These are phyloP conservation scores for Neurospora sp. DNA, from an alignment of 495 filamentous ascomycete species.

Conservation along the genomic window DNA sequence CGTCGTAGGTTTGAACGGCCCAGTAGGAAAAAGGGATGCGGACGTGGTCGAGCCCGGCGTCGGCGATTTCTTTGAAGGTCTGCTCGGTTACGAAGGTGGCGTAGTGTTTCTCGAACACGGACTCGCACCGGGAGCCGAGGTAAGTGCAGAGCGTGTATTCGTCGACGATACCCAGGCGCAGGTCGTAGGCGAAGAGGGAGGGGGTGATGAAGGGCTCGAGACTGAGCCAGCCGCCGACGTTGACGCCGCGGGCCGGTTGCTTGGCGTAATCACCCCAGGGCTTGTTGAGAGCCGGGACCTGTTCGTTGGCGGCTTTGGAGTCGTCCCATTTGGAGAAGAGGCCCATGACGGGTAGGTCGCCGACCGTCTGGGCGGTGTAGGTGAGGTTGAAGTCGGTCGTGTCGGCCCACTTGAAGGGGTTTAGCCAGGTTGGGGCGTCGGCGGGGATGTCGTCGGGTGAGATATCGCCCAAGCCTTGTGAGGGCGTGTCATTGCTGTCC, in stretches of 20 bases:
- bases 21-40: slow-evolving; percentile 94
- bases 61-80: slow-evolving; percentile 73
- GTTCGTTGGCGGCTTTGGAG: slow-evolving; percentile 61
- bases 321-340: slow-evolving; percentile 84
- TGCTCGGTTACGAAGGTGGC: slow-evolving; percentile 73
- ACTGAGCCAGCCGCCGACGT: slow-evolving; percentile 89
- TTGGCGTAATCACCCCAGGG: slow-evolving; percentile 65
- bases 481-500: slow-evolving; percentile 19
- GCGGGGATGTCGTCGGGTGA: slow-evolving; percentile 54
- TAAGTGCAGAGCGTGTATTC: slow-evolving; percentile 71
- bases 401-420: slow-evolving; percentile 90
- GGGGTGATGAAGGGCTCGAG: slow-evolving; percentile 94
- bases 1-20: slow-evolving; percentile 78
- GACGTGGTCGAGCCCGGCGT: slow-evolving; percentile 90
- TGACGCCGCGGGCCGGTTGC: slow-evolving; percentile 77
- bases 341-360: slow-evolving; percentile 83
- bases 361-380: slow-evolving; percentile 77
- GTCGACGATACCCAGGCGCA: slow-evolving; percentile 60
- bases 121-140: slow-evolving; percentile 52
- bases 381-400: slow-evolving; percentile 90
- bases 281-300: slow-evolving; percentile 69
- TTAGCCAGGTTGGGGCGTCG: slow-evolving; percentile 64
- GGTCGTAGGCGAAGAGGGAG: slow-evolving; percentile 71
- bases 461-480: slow-evolving; percentile 49
- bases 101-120: slow-evolving; percentile 80